Evolutionary conservation across 331 rosid genomes (phyloP), one percentile per base, ranked within the genome.

Genomic region (Telfairia occidentalis): DNA sequence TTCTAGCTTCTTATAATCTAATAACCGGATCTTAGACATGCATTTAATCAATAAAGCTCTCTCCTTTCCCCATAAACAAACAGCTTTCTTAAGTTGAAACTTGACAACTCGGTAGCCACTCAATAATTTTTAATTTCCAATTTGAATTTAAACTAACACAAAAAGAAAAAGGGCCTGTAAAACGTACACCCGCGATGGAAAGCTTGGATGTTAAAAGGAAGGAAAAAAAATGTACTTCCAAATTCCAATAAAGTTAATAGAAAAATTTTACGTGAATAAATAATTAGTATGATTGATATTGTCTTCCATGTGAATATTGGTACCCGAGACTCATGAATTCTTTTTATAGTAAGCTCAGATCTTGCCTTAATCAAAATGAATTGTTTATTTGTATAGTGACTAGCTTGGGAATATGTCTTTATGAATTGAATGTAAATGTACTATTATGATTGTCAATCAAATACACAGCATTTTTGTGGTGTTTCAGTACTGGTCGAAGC

Each of bases 31-130:
- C 59, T 71, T 71, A 48, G 45, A 71, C 18, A 18, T 71, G 75
- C 75, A 70, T 26, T 70, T 70, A 70, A 70, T 70, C 40, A 70
- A 70, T 8, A 70, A 70, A 70, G 75, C 57, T 15, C 3, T 26
- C 8, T 3, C 75, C 48, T 71, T 71, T 29, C 43, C 75, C 60
- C 29, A 71, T 15, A 71, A 71, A 71, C 75, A 48, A 71, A 48
- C 75, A 48, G 75, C 75, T 71, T 71, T 71, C 59, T 48, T 48
- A 28, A 46, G 45, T 71, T n/a, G 18, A 29, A 48, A 3, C 57
- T 1, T 70, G 58, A 70, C 75, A 70, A 28, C 75, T 45, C 58
- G 3, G 26, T 70, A 26, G 16, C 21, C 40, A 45, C 24, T 24
- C 0, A 69, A 67, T 5, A 40, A 0, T 42, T 67, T 40, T 34